Evolutionary conservation across 78 protist species (phyloP), one percentile per base, ranked within the genome.

Genomic region (Bodo saltans): DNA sequence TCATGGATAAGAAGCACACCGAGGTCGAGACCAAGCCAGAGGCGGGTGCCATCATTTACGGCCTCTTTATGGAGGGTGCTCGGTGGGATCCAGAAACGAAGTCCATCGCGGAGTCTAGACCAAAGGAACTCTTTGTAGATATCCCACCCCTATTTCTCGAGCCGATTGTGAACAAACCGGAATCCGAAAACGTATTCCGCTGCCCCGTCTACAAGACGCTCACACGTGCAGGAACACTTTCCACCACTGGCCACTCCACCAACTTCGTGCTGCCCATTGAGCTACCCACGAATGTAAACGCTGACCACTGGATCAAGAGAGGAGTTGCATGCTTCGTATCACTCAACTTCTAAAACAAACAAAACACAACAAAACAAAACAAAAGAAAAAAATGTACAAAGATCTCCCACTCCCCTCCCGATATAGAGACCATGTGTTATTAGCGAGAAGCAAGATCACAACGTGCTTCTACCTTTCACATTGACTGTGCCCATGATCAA

Each of bases 161-260:
- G 68, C 94, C 97, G 8, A 88, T 78, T n/a, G 37, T 33, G 39
- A 47, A 86, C 23, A 42, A 70, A 8, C 40, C 39, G 35, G 41
- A 21, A 68, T 85, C 89, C 0, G 39, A 33, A 28, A 0, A 0
- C 0, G 40, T 70, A 27, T 94, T 88, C 86, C 26, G 2, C 39
- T 91, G 96, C 87, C 96, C 96, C 0, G 82, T 87, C 47, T 92
- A 92, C 88, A 88, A 89, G 86, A 87, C 91, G 29, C 86, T 88
- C 34, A 35, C 82, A 0, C 73, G 94, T 0, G 90, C 90, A 0
- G 89, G 93, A 28, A 41, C 80, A 35, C 60, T 92, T 29, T 78
- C 87, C 2, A 88, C 94, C 41, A 92, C 95, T n/a, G 89, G 92
- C 1, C 89, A 90, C 76, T 79, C 92, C 27, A 88, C 95, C 68